Evolutionary conservation across 352 stramenopile genomes (phyloP), one percentile per base, ranked within the genome.

Genomic region (Globisporangium ultimum): DNA sequence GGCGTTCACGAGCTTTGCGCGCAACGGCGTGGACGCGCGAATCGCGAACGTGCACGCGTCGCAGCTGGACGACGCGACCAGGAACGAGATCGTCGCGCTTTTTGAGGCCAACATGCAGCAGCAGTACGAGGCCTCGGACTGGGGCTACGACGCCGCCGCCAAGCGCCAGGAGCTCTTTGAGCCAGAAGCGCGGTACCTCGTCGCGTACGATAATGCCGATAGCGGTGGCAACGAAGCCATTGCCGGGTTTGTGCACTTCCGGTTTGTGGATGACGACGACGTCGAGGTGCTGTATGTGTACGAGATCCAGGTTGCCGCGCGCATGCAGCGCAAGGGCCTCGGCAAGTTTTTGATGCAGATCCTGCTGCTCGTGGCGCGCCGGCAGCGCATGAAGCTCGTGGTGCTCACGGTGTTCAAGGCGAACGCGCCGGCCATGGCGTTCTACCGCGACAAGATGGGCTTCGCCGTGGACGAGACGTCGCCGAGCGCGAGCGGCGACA

Each of bases 351-450:
- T 98, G n/a, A 98, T 98, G 90, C 80, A 84, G 48, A 70, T 97
- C 21, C 63, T 97, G 53, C 74, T 96, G 59, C 64, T 92, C 13
- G 80, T 98, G 36, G 90, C 80, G 28, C 66, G 76, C 36, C 72
- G 84, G 53, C 74, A 88, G 55, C 51, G 67, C 20, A 95, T 98
- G 85, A 68, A 93, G 48, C 90, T 97, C 64, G 78, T 98, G 34
- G 76, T 98, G 57, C 76, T 98, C 50, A 98, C 95, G 3, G 95
- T 98, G 20, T 98, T 98, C 61, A 96, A 97, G 69, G 65, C 53
- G 7, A 98, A 98, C 68, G 53, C 64, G 11, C 55, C 61, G 10
- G 95, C 95, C 11, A 85, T 97, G 74, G 63, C 60, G 22, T 98
- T 98, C 71, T 98, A 98, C 71, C 75, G 66, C 48, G 60, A 87